phyloP scores from a whole-genome alignment of 1,284 basidiomycete species.

The Rhodotorula mucilaginosa region DNA sequence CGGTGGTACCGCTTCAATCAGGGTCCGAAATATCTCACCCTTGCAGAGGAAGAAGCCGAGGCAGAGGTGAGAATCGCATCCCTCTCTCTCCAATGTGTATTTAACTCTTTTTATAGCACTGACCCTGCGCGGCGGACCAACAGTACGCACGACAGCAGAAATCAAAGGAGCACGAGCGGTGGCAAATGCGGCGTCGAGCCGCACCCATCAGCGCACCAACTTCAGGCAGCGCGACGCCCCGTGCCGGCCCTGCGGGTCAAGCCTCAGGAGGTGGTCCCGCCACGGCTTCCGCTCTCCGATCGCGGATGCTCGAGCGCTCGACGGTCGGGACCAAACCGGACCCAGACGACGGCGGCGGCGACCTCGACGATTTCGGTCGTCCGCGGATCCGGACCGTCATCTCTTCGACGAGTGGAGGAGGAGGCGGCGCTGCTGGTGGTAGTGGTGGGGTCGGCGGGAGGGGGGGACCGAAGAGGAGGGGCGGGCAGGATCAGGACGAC shows the following conservation, averaged over 20 bases:
- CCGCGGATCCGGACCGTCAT: conserved; percentile 7
- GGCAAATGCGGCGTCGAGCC: conserved; percentile 58
- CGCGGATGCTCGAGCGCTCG: conserved; percentile 34
- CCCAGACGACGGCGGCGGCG: neutral
- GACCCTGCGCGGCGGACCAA: no score
- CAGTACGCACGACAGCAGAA: conserved; percentile 52
- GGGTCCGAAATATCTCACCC: conserved; percentile 67
- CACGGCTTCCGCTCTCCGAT: conserved; percentile 48
- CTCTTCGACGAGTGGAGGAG: neutral
- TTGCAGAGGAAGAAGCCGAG: conserved; percentile 68
- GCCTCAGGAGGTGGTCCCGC: conserved; percentile 62
- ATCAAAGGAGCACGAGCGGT: conserved; percentile 69
- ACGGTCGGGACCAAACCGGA: conserved; percentile 42
- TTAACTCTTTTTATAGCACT: neutral
- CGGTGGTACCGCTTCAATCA: conserved; percentile 89
- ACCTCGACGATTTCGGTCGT: neutral
- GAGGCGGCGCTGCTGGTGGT: neutral
- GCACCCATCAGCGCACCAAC: conserved; percentile 33
- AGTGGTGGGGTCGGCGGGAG: conserved; percentile 28
- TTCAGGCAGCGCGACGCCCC: conserved; percentile 57
- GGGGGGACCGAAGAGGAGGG: conserved; percentile 56
- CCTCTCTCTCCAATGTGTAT: neutral
- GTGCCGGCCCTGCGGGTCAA: conserved; percentile 59
- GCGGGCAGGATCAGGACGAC: conserved; percentile 46
- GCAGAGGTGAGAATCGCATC: conserved; percentile 56